Conservation (phyloP, 2,329 filamentous ascomycete species). For the Fusarium sp. region DNA sequence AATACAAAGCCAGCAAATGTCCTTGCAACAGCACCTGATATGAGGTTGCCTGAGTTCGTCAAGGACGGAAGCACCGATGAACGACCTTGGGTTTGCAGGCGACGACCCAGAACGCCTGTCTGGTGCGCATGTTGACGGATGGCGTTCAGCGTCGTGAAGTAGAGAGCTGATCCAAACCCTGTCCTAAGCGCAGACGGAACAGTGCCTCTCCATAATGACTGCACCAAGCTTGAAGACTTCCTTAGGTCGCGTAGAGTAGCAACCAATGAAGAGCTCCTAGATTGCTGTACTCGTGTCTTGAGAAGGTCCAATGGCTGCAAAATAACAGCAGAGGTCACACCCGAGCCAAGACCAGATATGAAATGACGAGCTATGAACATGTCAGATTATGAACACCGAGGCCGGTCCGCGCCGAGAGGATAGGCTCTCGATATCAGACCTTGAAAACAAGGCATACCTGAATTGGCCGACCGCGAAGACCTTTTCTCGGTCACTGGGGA, state of each 20-base stretch:
- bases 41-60: conserved; percentile 84
- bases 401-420: conserved; percentile 3
- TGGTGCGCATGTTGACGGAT: conserved; percentile 73
- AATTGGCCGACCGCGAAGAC: conserved; percentile 40
- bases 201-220: conserved; percentile 90
- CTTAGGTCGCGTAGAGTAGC: conserved; percentile 54
- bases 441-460: conserved; percentile 39
- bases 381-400: conserved; percentile 28
- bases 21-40: conserved; percentile 84
- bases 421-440: conserved; percentile 1
- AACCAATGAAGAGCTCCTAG: conserved; percentile 73
- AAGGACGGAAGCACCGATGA: conserved; percentile 85
- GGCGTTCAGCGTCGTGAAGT: conserved; percentile 89
- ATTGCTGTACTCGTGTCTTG: conserved; percentile 96
- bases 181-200: conserved; percentile 93
- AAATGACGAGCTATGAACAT: conserved; percentile 79
- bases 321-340: conserved; percentile 86
- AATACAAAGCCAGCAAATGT: conserved; percentile 89
- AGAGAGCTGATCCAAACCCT: conserved; percentile 90
- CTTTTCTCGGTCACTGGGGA: conserved; percentile 33
- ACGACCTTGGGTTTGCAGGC: conserved; percentile 38
- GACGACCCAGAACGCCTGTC: conserved; percentile 41
- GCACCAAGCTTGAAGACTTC: conserved; percentile 69
- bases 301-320: conserved; percentile 95
- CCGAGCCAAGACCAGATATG: conserved; percentile 85